Base-by-base conservation (phyloP, 768 basidiomycete genomes). In the Pulveroboletus ravenelii region DNA sequence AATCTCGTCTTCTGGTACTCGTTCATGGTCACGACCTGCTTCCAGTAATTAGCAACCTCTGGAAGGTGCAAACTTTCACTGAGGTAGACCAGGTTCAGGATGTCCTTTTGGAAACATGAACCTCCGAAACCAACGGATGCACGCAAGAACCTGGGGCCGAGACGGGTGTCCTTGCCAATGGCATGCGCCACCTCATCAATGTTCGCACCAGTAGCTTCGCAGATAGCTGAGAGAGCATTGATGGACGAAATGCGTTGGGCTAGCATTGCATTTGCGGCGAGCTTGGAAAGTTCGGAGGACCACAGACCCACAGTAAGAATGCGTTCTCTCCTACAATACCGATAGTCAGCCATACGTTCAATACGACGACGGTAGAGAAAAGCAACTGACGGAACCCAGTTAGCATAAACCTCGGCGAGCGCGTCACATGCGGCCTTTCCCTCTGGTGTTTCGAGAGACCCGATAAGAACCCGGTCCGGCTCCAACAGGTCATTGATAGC, bases 91-190 rank as follows among this genome's bases (percentile, higher is more conserved):
- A 99, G 78, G 76, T 99, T 99, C 64, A 99, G 84, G 70, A 98
- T 98, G 66, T 99, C 95, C 71, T 99, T 98, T 74, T 98, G 95
- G 89, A 99, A 99, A 75, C 95, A 99, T 12, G 88, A 91, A 34
- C 96, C 96, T 54, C 96, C 95, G 62, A 99, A 99, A 18, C 96
- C 95, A 61, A 96, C 93, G 43, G 86, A 89, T 37, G 92, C 89
- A 67, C 89, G 92, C 64, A 99, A 76, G 82, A 99, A 99, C 70
- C 89, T 95, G 60, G 92, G 81, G 4, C 96, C 96, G 47, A 99
- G 79, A 52, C 96, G 91, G 17, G 85, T 78, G 70, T 99, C 96
- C 62, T 83, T 86, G 14, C 96, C 96, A 62, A 97, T 85, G 9
- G 96, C 94, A 65, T 89, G 78, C 1, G 95, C 85, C 51, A 98